Evolutionary conservation across 352 stramenopile genomes (phyloP).

Genomic region (Globisporangium echinulatum): DNA sequence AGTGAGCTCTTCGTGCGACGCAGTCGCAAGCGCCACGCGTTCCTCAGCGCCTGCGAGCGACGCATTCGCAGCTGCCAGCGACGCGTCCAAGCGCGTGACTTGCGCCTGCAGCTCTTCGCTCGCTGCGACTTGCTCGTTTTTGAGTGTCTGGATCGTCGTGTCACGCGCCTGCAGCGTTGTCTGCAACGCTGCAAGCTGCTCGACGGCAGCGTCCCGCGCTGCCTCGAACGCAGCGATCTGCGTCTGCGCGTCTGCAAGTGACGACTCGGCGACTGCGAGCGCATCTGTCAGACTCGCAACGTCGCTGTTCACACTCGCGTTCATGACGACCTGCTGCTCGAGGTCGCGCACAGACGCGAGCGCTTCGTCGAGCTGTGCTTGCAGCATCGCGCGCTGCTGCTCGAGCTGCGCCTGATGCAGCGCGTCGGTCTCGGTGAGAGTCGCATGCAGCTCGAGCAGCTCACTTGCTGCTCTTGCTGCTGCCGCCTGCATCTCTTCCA

Average conservation of each 20-base stretch:
- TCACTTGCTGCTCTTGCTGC: background rate
- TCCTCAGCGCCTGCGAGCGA: background rate
- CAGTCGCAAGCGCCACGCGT: too few species aligned
- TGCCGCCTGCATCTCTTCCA: background rate
- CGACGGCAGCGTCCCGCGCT: background rate
- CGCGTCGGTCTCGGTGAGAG: constrained; percentile 3
- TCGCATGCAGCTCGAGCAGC: background rate
- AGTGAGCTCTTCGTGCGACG: background rate
- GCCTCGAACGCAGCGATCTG: constrained; percentile 8
- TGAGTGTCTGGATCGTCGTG: background rate
- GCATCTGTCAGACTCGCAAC: constrained; percentile 2
- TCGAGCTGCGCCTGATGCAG: background rate
- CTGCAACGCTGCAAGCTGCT: constrained; percentile 1
- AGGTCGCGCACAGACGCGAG: constrained; percentile 1
- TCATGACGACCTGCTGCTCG: constrained; percentile 10
- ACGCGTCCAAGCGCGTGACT: background rate
- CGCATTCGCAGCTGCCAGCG: background rate
- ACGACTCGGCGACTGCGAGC: constrained; percentile 1
- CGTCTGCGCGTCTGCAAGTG: constrained; percentile 8
- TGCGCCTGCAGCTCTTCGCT: background rate
- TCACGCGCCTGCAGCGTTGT: background rate
- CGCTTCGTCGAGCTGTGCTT: background rate
- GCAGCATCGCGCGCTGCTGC: background rate
- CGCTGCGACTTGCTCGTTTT: background rate
- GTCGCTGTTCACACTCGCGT: constrained; percentile 5